Percentiles rank a stretch among this genome's conserved stretches.
Conservation (phyloP, 805 yeast species). For the Metschnikowia similis region DNA sequence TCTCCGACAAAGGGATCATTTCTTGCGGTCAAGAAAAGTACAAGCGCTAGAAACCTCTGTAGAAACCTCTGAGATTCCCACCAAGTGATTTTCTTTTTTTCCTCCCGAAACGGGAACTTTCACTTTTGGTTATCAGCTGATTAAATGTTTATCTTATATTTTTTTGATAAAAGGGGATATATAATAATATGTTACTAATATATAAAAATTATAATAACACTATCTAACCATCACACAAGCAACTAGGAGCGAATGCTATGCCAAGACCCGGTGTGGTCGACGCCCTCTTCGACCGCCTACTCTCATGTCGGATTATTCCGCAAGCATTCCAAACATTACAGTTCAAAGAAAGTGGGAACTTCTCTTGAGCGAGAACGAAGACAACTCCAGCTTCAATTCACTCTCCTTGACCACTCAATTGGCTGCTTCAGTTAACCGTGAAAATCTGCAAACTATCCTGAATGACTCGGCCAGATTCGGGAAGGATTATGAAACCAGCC, state of each 20-base stretch:
- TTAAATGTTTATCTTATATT: too few species aligned
- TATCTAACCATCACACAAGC: conserved; percentile 33
- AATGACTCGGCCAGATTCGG: neutral
- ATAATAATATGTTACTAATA: too few species aligned
- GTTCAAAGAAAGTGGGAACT: conserved; percentile 42
- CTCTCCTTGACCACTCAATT: conserved; percentile 17
- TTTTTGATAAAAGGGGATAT: too few species aligned
- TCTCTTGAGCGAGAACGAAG: conserved; percentile 36
- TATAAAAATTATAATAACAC: too few species aligned
- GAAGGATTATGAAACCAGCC: neutral
- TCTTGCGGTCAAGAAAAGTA: conserved; percentile 4
- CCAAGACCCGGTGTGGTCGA: conserved; percentile 37
- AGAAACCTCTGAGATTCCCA: too few species aligned
- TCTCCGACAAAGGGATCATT: neutral
- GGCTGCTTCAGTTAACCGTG: neutral
- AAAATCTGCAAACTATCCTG: neutral
- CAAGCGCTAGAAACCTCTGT: conserved; percentile 18
- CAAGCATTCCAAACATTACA: conserved; percentile 30
- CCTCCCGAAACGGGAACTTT: too few species aligned
- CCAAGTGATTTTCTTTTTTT: too few species aligned
- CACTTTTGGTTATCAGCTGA: too few species aligned
- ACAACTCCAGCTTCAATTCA: conserved; percentile 34
- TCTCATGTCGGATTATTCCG: conserved; percentile 36
- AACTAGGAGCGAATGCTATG: conserved; percentile 30
- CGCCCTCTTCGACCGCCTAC: conserved; percentile 34